Conservation (phyloP, 768 basidiomycete genomes). For the Ramaria sp. region DNA sequence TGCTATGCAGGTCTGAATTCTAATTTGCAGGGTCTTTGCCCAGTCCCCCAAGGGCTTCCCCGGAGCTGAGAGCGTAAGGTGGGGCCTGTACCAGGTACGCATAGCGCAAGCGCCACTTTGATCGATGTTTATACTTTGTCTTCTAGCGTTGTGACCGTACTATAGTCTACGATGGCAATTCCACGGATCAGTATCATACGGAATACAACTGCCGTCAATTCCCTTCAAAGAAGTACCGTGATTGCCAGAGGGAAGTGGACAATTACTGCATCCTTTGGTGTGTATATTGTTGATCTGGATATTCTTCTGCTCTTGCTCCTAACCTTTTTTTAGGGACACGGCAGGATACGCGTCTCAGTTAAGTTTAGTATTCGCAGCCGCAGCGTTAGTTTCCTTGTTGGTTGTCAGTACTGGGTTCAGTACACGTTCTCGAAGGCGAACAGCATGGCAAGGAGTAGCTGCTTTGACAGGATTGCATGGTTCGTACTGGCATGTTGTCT, state of each 20-base stretch:
- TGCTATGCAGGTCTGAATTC: background rate
- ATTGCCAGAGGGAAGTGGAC: conserved; percentile 4
- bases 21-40: conserved; percentile 4
- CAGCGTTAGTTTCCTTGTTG: conserved; percentile 42
- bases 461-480: conserved; percentile 54
- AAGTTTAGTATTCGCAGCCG: conserved; percentile 49
- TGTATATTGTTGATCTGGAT: background rate
- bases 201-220: conserved; percentile 56
- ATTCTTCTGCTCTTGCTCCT: background rate
- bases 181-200: conserved; percentile 19
- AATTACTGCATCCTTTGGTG: conserved; percentile 7
- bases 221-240: conserved; percentile 26
- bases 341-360: conserved; percentile 60
- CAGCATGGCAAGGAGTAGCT: conserved; percentile 69
- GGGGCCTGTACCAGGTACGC: conserved; percentile 5
- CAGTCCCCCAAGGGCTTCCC: conserved; percentile 1
- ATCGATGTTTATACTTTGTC: background rate
- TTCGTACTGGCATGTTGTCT: conserved; percentile 16
- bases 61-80: background rate
- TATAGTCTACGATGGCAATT: background rate
- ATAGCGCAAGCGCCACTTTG: background rate
- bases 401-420: conserved; percentile 37
- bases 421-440: conserved; percentile 60
- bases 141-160: conserved; percentile 7
- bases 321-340: conserved; percentile 35